Conservation (phyloP, 257 asterid genomes). For the Prunella vulgaris region DNA sequence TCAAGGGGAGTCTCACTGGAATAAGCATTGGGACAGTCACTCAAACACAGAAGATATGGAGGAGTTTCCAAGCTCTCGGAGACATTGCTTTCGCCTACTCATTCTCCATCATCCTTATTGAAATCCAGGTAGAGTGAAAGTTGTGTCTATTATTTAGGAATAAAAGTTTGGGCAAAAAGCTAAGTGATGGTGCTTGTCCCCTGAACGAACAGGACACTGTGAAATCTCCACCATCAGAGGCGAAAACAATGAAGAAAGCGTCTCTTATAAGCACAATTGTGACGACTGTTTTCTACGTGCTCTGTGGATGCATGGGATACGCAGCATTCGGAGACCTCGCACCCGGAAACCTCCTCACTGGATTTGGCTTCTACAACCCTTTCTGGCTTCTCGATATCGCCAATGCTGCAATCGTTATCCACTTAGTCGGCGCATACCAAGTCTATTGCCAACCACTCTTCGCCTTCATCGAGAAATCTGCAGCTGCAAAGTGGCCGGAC, state of each 20-base stretch:
- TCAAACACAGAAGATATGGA: constrained; percentile 47
- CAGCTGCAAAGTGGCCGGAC: constrained; percentile 32
- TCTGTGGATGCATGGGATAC: constrained; percentile 50
- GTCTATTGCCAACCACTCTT: constrained; percentile 56
- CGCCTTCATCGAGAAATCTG: constrained; percentile 41
- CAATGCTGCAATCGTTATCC: constrained; percentile 50
- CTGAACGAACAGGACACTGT: constrained; percentile 35
- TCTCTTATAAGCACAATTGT: constrained; percentile 33
- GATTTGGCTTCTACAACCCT: constrained; percentile 55
- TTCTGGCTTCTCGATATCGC: constrained; percentile 54
- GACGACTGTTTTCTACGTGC: constrained; percentile 46
- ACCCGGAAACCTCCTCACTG: constrained; percentile 51
- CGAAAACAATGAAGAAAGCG: constrained; percentile 52
- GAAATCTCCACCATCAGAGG: constrained; percentile 49
- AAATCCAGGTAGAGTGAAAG: constrained; percentile 35
- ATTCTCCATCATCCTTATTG: constrained; percentile 46
- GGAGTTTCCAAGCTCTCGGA: constrained; percentile 53
- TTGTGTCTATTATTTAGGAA: too few relatives aligned
- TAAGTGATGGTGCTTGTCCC: background rate
- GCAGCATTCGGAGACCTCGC: constrained; percentile 50
- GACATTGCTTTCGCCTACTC: constrained; percentile 54
- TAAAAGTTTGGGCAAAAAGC: background rate
- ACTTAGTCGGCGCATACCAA: constrained; percentile 47
- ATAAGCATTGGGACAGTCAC: constrained; percentile 54
- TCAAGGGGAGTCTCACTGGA: constrained; percentile 52